A percentile compares a stretch with the other conserved stretches of the same genome.
Conservation (phyloP, 306 rosid genomes). For the Delonix regia region DNA sequence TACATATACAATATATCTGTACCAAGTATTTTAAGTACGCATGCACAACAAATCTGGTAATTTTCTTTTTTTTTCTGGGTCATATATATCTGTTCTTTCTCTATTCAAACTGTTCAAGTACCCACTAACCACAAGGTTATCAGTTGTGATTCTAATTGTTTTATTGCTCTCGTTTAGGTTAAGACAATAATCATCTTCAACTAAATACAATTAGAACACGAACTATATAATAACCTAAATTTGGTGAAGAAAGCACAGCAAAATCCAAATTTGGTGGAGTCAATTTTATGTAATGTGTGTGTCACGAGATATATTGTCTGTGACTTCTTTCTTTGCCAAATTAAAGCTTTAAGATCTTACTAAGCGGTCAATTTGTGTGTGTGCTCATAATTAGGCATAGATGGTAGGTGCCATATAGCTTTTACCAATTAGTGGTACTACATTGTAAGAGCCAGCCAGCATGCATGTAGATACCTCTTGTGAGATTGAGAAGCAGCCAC, state of each 20-base stretch:
- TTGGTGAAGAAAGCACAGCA: background rate
- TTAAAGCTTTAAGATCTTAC: background rate
- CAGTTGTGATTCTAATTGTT: too few relatives aligned
- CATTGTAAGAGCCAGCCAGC: background rate
- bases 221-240: too few relatives aligned
- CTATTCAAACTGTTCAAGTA: background rate
- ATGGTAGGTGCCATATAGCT: background rate
- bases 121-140: too few relatives aligned
- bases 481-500: conserved; percentile 18
- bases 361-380: background rate
- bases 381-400: background rate
- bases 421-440: background rate
- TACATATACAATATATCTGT: conserved; percentile 10
- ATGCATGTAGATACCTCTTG: background rate
- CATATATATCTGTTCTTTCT: background rate
- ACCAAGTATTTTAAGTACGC: background rate
- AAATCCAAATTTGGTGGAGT: background rate
- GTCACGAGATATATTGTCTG: background rate
- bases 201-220: too few relatives aligned
- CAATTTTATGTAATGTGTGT: background rate
- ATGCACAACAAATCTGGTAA: background rate
- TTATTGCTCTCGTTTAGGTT: too few relatives aligned
- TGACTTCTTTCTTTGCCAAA: background rate
- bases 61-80: background rate
- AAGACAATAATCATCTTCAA: background rate